Conservation (phyloP, 2,329 filamentous ascomycete genomes). For the Pseudogymnoascus sp. region DNA sequence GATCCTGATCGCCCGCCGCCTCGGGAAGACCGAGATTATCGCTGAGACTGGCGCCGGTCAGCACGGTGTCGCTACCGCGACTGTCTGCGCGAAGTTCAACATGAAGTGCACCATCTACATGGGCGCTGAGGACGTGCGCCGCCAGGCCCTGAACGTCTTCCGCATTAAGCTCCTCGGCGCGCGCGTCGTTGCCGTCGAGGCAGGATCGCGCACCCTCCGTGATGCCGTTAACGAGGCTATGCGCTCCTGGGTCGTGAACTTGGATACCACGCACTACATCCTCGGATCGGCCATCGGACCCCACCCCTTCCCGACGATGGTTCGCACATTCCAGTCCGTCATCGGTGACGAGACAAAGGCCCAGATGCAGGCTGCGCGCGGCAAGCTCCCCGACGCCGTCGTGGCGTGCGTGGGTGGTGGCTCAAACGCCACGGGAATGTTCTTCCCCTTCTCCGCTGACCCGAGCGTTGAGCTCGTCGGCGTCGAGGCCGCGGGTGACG, state of each 20-base stretch:
- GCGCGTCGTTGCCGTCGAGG: constrained; percentile 85
- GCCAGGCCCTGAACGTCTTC: constrained; percentile 96
- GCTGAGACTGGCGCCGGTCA: constrained; percentile 96
- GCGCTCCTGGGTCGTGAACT: constrained; percentile 85
- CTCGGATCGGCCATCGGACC: constrained; percentile 96
- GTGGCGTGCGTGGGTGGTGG: constrained; percentile 95
- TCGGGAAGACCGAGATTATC: constrained; percentile 96
- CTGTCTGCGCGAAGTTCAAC: constrained; percentile 94
- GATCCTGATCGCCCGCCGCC: constrained; percentile 72
- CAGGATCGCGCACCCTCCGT: constrained; percentile 74
- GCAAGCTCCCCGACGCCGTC: constrained; percentile 89
- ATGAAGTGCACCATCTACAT: constrained; percentile 98
- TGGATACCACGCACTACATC: constrained; percentile 95
- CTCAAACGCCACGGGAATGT: constrained; percentile 95
- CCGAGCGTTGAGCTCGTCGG: constrained; percentile 79
- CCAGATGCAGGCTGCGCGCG: constrained; percentile 78
- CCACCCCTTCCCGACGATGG: constrained; percentile 95
- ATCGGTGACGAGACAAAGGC: constrained; percentile 92
- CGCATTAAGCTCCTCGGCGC: constrained; percentile 95
- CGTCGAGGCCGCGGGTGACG: constrained; percentile 92
- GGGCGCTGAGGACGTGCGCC: constrained; percentile 94
- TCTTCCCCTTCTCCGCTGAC: constrained; percentile 90
- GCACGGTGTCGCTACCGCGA: constrained; percentile 95
- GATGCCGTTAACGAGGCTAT: constrained; percentile 94
- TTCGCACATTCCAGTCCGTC: constrained; percentile 93